phyloP scores from a whole-genome alignment of 768 basidiomycete genomes.

The Xerocomellus amylosporus region DNA sequence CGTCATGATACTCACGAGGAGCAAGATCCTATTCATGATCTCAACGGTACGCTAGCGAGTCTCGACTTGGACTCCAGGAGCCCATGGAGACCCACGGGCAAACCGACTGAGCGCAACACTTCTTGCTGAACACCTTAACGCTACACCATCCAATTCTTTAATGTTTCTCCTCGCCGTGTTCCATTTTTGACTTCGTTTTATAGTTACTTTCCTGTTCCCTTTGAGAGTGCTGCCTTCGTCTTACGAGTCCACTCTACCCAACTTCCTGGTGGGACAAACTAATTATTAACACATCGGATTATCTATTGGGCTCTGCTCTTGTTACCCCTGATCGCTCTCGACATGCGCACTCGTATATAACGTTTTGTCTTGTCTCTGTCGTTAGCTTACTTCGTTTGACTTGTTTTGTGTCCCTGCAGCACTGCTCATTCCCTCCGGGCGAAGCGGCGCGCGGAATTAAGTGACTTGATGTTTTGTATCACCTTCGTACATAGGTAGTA shows the following conservation, averaged over 20 bases:
- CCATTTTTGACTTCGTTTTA: slow-evolving; percentile 24
- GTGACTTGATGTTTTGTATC: slow-evolving; percentile 15
- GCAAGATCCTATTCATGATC: slow-evolving; percentile 58
- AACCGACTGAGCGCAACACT: slow-evolving; percentile 18
- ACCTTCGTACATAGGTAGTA: slow-evolving; percentile 1
- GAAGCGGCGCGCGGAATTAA: slow-evolving; percentile 10
- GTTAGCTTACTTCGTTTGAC: slow-evolving; percentile 26
- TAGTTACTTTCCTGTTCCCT: slow-evolving; percentile 9
- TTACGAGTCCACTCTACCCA: slow-evolving; percentile 18
- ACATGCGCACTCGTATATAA: slow-evolving; percentile 35
- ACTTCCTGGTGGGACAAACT: slow-evolving; percentile 25
- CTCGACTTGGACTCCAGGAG: slow-evolving; percentile 55
- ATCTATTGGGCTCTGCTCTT: slow-evolving; percentile 32
- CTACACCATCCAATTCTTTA: slow-evolving; percentile 7
- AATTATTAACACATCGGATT: slow-evolving; percentile 29
- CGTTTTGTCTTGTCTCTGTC: slow-evolving; percentile 34
- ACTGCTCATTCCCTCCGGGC: slow-evolving; percentile 2
- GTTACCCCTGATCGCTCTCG: slow-evolving; percentile 39
- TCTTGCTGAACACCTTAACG: slow-evolving; percentile 17
- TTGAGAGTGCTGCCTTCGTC: slow-evolving; percentile 16
- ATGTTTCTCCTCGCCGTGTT: slow-evolving; percentile 12
- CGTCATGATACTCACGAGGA: slow-evolving; percentile 35
- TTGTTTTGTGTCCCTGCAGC: slow-evolving; percentile 31
- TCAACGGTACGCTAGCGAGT: slow-evolving; percentile 76
- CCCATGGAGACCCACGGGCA: slow-evolving; percentile 33